phyloP scores from a whole-genome alignment of 208 protist species.

The Blastocrithidia nonstop region DNA sequence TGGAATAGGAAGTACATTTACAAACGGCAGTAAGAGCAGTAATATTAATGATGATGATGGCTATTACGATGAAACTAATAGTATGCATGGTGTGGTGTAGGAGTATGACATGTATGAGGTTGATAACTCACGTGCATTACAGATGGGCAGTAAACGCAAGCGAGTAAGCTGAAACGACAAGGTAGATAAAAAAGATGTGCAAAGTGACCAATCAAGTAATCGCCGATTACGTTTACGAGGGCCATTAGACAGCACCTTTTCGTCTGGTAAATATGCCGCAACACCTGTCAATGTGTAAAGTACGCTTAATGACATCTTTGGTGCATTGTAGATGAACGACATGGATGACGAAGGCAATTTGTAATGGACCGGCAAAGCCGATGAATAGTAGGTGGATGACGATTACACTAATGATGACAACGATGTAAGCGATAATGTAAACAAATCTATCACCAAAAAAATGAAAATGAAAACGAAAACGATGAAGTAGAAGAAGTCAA shows the following conservation, averaged over 20 bases:
- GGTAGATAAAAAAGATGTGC: neutral
- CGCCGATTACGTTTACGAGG: conserved; percentile 48
- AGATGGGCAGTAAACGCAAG: conserved; percentile 1
- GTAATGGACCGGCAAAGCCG: neutral
- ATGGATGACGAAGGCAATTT: conserved; percentile 29
- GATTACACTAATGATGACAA: conserved; percentile 2
- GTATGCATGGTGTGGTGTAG: conserved; percentile 8
- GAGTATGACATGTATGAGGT: conserved; percentile 21
- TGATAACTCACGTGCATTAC: neutral
- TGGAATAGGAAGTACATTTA: too few species aligned
- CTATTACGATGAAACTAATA: conserved; percentile 5
- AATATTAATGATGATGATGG: conserved; percentile 7
- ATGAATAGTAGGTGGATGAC: conserved; percentile 4
- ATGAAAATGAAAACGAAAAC: conserved; percentile 7
- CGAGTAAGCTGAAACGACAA: neutral
- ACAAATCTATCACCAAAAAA: neutral
- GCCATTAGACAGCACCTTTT: conserved; percentile 42
- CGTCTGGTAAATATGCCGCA: conserved; percentile 46
- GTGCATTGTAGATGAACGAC: conserved; percentile 54
- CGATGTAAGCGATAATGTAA: neutral
- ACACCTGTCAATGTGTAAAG: conserved; percentile 36
- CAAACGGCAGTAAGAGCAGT: too few species aligned
- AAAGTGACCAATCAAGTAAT: neutral
- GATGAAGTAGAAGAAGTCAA: conserved; percentile 1
- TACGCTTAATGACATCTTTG: conserved; percentile 62